Conservation (phyloP, 768 basidiomycete species). For the Crepidotus variabilis region DNA sequence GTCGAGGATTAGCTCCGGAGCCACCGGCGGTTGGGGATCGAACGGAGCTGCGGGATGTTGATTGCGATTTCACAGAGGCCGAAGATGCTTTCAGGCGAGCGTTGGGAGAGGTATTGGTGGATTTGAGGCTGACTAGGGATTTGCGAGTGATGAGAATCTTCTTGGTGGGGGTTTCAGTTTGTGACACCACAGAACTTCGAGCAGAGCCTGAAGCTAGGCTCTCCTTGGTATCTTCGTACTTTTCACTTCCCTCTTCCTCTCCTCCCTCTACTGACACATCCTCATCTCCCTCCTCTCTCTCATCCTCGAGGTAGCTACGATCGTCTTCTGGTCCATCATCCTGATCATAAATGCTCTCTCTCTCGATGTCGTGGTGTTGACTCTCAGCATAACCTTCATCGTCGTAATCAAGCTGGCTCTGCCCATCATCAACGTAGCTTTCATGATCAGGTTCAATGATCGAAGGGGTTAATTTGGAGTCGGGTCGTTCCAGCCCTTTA, state of each 20-base stretch:
- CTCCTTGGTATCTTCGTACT: conserved; percentile 4
- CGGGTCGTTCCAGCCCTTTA: conserved; percentile 47
- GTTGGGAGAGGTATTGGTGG: conserved; percentile 6
- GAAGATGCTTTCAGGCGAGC: conserved; percentile 24
- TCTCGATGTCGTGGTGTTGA: too few relatives aligned
- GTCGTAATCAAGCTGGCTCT: conserved; percentile 1
- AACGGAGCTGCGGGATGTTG: conserved; percentile 9
- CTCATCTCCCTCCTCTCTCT: conserved; percentile 8
- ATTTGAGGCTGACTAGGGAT: conserved; percentile 21
- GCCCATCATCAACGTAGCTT: conserved; percentile 1
- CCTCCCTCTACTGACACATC: conserved; percentile 9
- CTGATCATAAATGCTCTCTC: too few relatives aligned
- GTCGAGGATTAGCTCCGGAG: conserved; percentile 12
- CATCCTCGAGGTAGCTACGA: conserved; percentile 12
- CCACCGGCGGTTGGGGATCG: conserved; percentile 2
- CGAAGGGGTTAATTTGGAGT: conserved; percentile 68
- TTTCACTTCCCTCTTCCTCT: conserved; percentile 4
- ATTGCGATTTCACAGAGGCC: conserved; percentile 28
- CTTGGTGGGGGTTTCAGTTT: conserved; percentile 13
- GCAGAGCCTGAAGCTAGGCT: background rate
- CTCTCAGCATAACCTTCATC: conserved; percentile 12
- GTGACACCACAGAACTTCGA: background rate
- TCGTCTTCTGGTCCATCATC: conserved; percentile 3
- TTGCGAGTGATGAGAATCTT: conserved; percentile 27
- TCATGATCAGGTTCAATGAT: conserved; percentile 19